Base-by-base conservation (phyloP, 768 basidiomycete species). In the Psilocybe sp. region DNA sequence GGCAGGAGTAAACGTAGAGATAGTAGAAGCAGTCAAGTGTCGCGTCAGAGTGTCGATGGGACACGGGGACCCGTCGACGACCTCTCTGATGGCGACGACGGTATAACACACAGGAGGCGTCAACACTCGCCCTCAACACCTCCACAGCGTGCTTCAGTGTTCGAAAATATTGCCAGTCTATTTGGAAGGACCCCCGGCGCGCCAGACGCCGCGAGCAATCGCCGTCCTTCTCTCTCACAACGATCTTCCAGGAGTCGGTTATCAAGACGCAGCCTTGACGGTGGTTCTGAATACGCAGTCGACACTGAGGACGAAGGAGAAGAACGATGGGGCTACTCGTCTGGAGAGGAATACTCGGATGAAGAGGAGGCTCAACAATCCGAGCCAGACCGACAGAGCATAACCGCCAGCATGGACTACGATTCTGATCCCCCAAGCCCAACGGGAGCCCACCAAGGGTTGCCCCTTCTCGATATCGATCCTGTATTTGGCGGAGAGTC, bases 321-420 rank as follows among this genome's bases (percentile, higher is more conserved):
- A 39, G 89, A 92, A 55, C 78, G 89, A n/a, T 94, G 92, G 92
- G 92, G 92, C 4, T 94, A 93, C 67, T 84, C 87, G n/a, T 92
- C 92, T 3, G 89, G 81, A 18, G 92, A 94, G 60, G 89, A 87
- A 59, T 80, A 82, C 18, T 74, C 73, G 16, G 74, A 79, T 11
- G 70, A 67, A 28, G 23, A 28, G 19, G 77, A 73, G 31, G 69
- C 66, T 4, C 50, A 60, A 19, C 68, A 58, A 40, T 65, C 66
- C 28, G 51, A 66, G 47, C 60, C 65, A 11, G 79, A 78, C 52
- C 71, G 72, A 38, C 62, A 66, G 16, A 80, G 77, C 9, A 68
- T 78, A 23, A 68, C 75, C 23, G 80, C 77, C 18, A 86, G 88
- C 47, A 77, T 87, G 69, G 77, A 82, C 37, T 89, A 85, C 60